phyloP scores from a whole-genome alignment of 2,329 filamentous ascomycete species.

The Biscogniauxia sp. region DNA sequence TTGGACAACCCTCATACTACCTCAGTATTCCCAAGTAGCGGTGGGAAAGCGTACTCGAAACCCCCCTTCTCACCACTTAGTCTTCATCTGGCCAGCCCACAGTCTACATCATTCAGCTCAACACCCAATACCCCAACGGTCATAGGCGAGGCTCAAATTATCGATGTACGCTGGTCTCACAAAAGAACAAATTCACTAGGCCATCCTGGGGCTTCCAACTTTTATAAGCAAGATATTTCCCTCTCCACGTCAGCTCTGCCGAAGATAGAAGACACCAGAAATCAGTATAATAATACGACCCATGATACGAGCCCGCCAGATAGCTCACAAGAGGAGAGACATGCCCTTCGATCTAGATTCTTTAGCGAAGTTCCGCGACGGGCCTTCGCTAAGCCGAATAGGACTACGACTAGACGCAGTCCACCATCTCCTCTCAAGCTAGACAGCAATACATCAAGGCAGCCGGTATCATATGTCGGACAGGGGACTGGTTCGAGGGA shows the following conservation, averaged over 20 bases:
- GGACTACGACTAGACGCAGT: constrained; percentile 21
- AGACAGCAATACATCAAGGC: constrained; percentile 8
- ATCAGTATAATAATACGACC: constrained; percentile 1
- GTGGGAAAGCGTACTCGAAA: constrained; percentile 10
- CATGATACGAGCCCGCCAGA: background rate
- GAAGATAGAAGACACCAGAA: constrained; percentile 7
- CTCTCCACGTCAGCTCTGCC: constrained; percentile 8
- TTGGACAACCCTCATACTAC: constrained; percentile 6
- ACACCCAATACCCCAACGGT: constrained; percentile 25
- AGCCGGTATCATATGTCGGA: constrained; percentile 16
- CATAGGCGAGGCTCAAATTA: constrained; percentile 27
- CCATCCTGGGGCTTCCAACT: constrained; percentile 22
- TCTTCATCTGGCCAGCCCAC: constrained; percentile 17
- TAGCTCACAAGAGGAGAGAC: constrained; percentile 8
- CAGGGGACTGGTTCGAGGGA: constrained; percentile 24
- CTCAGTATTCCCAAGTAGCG: constrained; percentile 7
- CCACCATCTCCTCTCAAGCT: constrained; percentile 26
- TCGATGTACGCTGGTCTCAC: constrained; percentile 26
- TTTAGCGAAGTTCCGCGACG: constrained; percentile 18
- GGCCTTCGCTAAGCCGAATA: constrained; percentile 21
- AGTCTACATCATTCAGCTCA: constrained; percentile 20
- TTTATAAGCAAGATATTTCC: constrained; percentile 26
- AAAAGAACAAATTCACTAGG: constrained; percentile 26
- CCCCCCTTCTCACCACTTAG: constrained; percentile 13
- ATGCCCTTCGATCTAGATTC: constrained; percentile 19